Conservation (phyloP, 2,329 filamentous ascomycete species). For the Rachicladosporium sp. region DNA sequence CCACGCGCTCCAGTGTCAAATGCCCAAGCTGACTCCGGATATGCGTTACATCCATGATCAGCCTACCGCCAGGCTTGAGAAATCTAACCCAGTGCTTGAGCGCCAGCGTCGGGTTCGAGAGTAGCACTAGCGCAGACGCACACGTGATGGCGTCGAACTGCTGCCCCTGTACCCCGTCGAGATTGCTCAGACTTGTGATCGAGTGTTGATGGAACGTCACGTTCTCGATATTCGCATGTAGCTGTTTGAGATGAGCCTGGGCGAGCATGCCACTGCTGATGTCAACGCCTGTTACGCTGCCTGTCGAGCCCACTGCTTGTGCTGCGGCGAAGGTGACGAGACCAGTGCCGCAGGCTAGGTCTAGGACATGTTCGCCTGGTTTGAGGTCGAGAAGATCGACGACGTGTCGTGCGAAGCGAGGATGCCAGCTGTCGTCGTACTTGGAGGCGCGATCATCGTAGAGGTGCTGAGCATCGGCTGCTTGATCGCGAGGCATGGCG, state of each 20-base stretch:
- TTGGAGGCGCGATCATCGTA: conserved; percentile 23
- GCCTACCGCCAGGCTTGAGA: conserved; percentile 28
- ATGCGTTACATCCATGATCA: conserved; percentile 29
- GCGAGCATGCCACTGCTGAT: conserved; percentile 30
- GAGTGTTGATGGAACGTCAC: conserved; percentile 26
- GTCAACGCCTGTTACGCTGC: conserved; percentile 30
- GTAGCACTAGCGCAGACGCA: conserved; percentile 29
- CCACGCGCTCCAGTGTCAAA: conserved; percentile 27
- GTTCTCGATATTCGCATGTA: conserved; percentile 15
- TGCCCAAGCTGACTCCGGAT: conserved; percentile 26
- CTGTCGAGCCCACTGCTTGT: conserved; percentile 26
- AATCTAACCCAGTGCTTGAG: conserved; percentile 27
- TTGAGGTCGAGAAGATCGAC: conserved; percentile 15
- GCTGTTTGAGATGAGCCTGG: conserved; percentile 17
- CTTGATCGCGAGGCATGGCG: conserved; percentile 3
- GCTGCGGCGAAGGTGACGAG: conserved; percentile 29
- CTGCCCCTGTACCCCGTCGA: conserved; percentile 8
- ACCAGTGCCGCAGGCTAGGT: conserved; percentile 35
- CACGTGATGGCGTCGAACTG: conserved; percentile 26
- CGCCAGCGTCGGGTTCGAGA: conserved; percentile 25
- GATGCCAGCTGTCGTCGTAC: conserved; percentile 32
- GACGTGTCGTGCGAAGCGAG: conserved; percentile 27
- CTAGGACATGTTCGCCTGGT: conserved; percentile 29
- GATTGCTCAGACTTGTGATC: conserved; percentile 22
- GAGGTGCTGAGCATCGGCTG: conserved; percentile 9